These are phyloP conservation scores for Pseudocercospora musae DNA, from an alignment of 2,329 filamentous ascomycete species.

Conservation along the genomic window DNA sequence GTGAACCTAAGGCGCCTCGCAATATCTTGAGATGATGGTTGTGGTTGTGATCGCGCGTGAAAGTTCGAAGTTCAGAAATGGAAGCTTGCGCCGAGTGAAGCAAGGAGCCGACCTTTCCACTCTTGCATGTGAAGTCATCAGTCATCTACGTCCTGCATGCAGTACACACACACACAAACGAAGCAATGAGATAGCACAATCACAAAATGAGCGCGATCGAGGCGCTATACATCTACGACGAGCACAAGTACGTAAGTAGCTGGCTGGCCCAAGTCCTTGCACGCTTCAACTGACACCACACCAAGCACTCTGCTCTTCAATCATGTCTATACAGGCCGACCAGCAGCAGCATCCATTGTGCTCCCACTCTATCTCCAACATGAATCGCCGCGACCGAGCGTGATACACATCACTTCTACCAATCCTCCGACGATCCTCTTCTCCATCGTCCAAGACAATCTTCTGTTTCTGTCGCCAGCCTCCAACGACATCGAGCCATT, in stretches of 20 bases:
- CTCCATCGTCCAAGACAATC: slow-evolving; percentile 78
- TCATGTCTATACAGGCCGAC: slow-evolving; percentile 81
- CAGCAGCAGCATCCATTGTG: slow-evolving; percentile 70
- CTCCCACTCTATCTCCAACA: slow-evolving; percentile 85
- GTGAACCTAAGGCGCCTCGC: neutral
- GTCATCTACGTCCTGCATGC: neutral
- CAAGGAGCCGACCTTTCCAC: neutral
- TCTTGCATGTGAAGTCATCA: slow-evolving; percentile 1
- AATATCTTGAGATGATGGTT: neutral
- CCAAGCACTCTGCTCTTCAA: slow-evolving; percentile 76
- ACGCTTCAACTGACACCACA: slow-evolving; percentile 14
- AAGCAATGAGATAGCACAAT: slow-evolving; percentile 15
- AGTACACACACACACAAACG: neutral
- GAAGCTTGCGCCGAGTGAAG: neutral
- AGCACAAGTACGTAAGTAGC: slow-evolving; percentile 69
- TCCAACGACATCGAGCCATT: slow-evolving; percentile 85
- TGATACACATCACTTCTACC: slow-evolving; percentile 79
- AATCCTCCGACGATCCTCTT: slow-evolving; percentile 86
- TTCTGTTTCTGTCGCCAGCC: slow-evolving; percentile 81
- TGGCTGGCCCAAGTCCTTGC: slow-evolving; percentile 3
- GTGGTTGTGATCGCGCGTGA: neutral
- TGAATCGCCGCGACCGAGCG: slow-evolving; percentile 73
- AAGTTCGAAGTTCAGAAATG: neutral
- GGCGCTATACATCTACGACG: slow-evolving; percentile 95
- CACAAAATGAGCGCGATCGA: slow-evolving; percentile 69